These are phyloP conservation scores for Aphanocladium album DNA, from an alignment of 2,329 filamentous ascomycete species.

Conservation along the genomic window DNA sequence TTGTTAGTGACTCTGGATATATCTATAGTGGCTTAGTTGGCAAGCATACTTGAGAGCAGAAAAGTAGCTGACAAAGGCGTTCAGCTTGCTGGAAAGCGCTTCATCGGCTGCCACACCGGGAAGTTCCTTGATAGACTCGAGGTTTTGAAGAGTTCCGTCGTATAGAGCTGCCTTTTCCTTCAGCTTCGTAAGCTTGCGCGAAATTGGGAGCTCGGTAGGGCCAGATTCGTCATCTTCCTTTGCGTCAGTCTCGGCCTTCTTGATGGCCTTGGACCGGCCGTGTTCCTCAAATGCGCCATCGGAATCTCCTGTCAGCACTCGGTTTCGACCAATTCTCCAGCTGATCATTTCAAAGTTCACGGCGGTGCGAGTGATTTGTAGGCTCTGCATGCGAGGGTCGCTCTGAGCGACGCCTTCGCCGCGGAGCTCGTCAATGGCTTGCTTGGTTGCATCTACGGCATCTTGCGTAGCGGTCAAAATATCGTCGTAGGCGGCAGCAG, in stretches of 20 bases:
- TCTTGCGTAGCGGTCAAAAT: slow-evolving; percentile 89
- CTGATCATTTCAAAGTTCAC: slow-evolving; percentile 92
- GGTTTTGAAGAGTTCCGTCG: slow-evolving; percentile 82
- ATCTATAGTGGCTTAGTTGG: too few species aligned
- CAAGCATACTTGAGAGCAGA: slow-evolving; percentile 74
- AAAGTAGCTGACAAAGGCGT: slow-evolving; percentile 77
- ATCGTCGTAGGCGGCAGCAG: slow-evolving; percentile 83
- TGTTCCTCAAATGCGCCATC: slow-evolving; percentile 65
- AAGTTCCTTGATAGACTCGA: slow-evolving; percentile 84
- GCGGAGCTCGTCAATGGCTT: slow-evolving; percentile 83
- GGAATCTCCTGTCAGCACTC: slow-evolving; percentile 75
- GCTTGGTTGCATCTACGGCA: slow-evolving; percentile 86
- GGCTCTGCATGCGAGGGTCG: slow-evolving; percentile 81
- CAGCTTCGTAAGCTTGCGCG: slow-evolving; percentile 71
- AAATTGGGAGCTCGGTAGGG: slow-evolving; percentile 59
- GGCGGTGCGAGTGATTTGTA: slow-evolving; percentile 87
- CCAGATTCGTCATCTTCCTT: slow-evolving; percentile 38
- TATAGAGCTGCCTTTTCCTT: slow-evolving; percentile 87
- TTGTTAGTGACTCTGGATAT: background rate
- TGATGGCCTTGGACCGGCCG: slow-evolving; percentile 48
- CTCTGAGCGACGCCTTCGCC: slow-evolving; percentile 79
- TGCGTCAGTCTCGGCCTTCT: slow-evolving; percentile 28
- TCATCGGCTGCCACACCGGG: slow-evolving; percentile 84
- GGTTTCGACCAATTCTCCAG: slow-evolving; percentile 90
- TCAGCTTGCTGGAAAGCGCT: slow-evolving; percentile 69